Percentiles rank a stretch among this genome's conserved stretches.
phyloP scores from a whole-genome alignment of 78 protist species.

The Speleostelium caveatum region DNA sequence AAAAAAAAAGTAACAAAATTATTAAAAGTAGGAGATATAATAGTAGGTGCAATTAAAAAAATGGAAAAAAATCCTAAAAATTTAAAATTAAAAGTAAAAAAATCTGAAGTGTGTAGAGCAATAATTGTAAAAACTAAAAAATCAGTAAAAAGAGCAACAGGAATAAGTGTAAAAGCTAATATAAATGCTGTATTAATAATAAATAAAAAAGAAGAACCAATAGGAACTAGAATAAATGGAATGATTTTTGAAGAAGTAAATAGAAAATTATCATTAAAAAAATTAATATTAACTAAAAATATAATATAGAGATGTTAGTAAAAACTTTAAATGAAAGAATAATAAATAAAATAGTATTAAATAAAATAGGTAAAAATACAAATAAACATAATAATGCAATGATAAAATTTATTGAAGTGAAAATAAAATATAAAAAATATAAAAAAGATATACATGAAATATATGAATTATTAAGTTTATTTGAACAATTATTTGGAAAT shows the following conservation, averaged over 20 bases:
- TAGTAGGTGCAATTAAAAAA: background rate
- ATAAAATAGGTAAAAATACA: background rate
- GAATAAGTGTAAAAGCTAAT: background rate
- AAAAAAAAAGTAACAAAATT: background rate
- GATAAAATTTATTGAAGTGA: background rate
- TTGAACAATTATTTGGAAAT: constrained; percentile 15
- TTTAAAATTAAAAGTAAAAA: no score
- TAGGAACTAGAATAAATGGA: constrained; percentile 8
- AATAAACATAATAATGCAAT: background rate
- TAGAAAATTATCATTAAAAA: constrained; percentile 14
- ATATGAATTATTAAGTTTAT: background rate
- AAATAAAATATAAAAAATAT: constrained; percentile 7
- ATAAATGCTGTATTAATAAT: background rate
- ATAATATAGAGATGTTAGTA: constrained; percentile 2
- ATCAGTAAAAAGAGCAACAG: background rate
- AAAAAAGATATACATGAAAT: constrained; percentile 4
- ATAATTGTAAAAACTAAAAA: background rate
- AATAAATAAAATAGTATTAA: background rate
- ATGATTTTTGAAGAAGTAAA: background rate
- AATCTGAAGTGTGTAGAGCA: background rate
- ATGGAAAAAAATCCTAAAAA: background rate
- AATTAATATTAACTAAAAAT: constrained; percentile 1
- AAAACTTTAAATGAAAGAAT: background rate
- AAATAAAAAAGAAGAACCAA: constrained; percentile 7
- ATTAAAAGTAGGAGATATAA: background rate